phyloP scores from a whole-genome alignment of 176 grass and related monocot genomes.

The Carex littledalei region DNA sequence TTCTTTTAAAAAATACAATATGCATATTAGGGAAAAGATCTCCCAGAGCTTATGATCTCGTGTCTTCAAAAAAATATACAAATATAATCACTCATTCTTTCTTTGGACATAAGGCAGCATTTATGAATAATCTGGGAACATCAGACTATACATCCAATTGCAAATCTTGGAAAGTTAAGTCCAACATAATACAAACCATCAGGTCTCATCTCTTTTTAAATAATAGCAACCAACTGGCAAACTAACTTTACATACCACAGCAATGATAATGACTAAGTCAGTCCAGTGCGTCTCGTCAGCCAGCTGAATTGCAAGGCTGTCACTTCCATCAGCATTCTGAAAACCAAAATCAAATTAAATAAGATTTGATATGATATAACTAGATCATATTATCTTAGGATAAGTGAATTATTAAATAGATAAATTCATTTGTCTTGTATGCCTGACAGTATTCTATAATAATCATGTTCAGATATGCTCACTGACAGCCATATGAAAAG shows the following conservation, averaged over 20 bases:
- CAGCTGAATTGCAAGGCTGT: conserved; percentile 74
- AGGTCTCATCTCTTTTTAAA: background rate
- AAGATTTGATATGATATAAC: background rate
- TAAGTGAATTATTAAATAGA: background rate
- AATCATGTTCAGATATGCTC: background rate
- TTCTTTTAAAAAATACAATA: background rate
- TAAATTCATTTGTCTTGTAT: background rate
- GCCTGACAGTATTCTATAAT: background rate
- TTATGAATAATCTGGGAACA: background rate
- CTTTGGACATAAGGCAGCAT: background rate
- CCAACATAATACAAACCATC: background rate
- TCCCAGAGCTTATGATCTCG: background rate
- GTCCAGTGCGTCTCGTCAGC: conserved; percentile 74
- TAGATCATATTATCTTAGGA: background rate
- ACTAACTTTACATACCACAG: conserved; percentile 56
- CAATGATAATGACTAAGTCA: conserved; percentile 92
- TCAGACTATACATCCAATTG: background rate
- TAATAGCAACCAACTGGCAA: background rate
- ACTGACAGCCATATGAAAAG: background rate
- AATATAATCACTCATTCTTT: background rate
- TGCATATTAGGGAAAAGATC: background rate
- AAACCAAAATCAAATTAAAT: conserved; percentile 8
- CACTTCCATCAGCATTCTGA: conserved; percentile 69
- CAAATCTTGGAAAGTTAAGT: background rate
- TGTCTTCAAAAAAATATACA: background rate